Base-by-base conservation (phyloP, 768 basidiomycete genomes). In the Xanthoconium purpureum region DNA sequence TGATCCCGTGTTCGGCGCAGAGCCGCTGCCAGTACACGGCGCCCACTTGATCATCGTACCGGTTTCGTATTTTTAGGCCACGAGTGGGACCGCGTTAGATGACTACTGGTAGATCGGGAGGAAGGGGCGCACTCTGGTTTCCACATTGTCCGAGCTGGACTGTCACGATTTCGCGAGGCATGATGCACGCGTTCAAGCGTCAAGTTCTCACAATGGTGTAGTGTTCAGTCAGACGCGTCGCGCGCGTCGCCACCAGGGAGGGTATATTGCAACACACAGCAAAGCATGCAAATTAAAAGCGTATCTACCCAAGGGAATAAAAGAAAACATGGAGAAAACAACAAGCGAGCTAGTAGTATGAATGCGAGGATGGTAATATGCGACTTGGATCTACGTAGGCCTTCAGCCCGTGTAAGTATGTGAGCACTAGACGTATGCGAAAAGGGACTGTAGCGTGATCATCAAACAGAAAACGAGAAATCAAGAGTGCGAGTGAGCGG, bases 21-120 rank as follows among this genome's bases (percentile, higher is more conserved):
- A 99, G 83, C 44, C 96, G 89, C 66, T 98, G 94, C 97, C 97
- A 99, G 77, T 89, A 99, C 60, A 97, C 94, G 50, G 92, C 88
- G 45, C 94, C 93, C 87, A 98, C 96, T 98, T 17, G 37, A 42
- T 39, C 47, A n/a, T 37, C 49, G 14, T 42, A 9, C 8, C 33
- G 33, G 33, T 35, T 35, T 35, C 12, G 33, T 35, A 4, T 35
- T 35, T 35, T 35, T 35, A 9, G 33, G 33, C 33, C 33, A 35
- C 33, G 12, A 35, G 33, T 35, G 33, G 33, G 33, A 35, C 6
- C 6, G 35, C 38, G 56, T 56, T 32, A 61, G 63, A 52, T 18
- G n/a, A 42, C 20, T 30, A 58, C 47, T 39, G 50, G 33, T 24
- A 17, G 8, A 47, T 18, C 6, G 28, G 36, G 45, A 29, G 49